Percentiles rank a stretch among this genome's conserved stretches.
Evolutionary conservation across 257 asterid species (phyloP).

Genomic region (Anisodus acutangulus): DNA sequence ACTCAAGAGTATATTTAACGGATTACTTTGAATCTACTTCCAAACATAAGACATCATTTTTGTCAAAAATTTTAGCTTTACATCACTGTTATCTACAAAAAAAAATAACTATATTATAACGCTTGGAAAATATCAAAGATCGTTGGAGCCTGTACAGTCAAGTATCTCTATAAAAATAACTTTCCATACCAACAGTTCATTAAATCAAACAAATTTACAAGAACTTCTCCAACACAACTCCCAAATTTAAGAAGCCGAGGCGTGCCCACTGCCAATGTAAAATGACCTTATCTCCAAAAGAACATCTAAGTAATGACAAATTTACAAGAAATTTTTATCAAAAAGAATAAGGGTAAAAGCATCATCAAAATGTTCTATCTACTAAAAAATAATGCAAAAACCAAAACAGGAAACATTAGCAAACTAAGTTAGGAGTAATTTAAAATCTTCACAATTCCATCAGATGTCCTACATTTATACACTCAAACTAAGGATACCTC

Average conservation of each 20-base stretch:
- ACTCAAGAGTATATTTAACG: too few species aligned
- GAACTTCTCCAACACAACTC: neutral
- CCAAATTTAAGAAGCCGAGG: neutral
- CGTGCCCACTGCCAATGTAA: neutral
- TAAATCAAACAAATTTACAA: too few species aligned
- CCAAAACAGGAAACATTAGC: neutral
- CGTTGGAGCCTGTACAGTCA: too few species aligned
- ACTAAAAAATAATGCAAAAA: neutral
- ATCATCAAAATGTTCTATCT: neutral
- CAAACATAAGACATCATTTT: too few species aligned
- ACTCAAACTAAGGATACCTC: conserved; percentile 20
- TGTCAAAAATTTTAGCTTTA: too few species aligned
- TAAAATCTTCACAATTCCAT: conserved; percentile 17
- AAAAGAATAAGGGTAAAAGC: neutral
- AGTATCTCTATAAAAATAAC: too few species aligned
- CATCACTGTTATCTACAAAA: too few species aligned
- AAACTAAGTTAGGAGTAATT: conserved; percentile 3
- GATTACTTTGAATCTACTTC: too few species aligned
- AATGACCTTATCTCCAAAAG: neutral
- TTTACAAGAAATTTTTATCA: neutral
- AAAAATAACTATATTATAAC: too few species aligned
- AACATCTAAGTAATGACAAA: neutral
- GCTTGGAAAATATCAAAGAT: too few species aligned
- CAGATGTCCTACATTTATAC: neutral
- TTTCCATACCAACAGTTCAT: too few species aligned